Base-by-base conservation (phyloP, 148 eudicot genomes). In the Oxyria digyna region DNA sequence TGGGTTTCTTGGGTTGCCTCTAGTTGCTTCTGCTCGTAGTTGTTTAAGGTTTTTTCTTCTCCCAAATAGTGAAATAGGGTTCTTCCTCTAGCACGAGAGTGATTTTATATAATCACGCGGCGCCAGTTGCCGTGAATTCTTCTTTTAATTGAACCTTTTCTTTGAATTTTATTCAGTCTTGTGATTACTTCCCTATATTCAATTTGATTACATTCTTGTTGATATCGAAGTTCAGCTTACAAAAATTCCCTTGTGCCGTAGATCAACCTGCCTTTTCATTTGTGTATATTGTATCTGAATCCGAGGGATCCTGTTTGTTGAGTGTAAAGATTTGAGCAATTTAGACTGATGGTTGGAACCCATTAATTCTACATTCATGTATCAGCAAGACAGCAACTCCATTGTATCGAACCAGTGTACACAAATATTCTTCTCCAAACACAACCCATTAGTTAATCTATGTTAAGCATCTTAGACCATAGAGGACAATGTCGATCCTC, bases 401-500 rank as follows among this genome's bases (percentile, higher is more conserved):
- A 29, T 29, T 27, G 21, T 26, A 59, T 29, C 6, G n/a, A 59
- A 59, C 65, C 65, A 29, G 27, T 55, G 26, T 43, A 27, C 37
- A 27, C 64, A 57, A 4, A 55, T 3, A 9, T 26, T 55, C 33
- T 57, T 57, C 37, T 59, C 65, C 65, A 59, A 59, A 35, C 50
- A 31, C 45, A 32, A 55, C 69, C 37, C 65, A 65, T 4, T 46
- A 62, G 29, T 40, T 32, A 55, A 78, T 72, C 18, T 69, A 71
- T 73, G 71, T 32, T 63, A 67, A 82, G 38, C 41, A 50, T 14
- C 48, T 65, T 74, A 52, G 50, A 67, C 72, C 37, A 41, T 79
- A 74, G 78, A 62, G 67, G 64, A 68, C 57, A 75, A 94, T 91
- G 99, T 94, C 93, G 0, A 73, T 91, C 72, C 38, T 85, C 31